phyloP scores from a whole-genome alignment of 768 basidiomycete genomes.

The Psilocybe tampanensis region DNA sequence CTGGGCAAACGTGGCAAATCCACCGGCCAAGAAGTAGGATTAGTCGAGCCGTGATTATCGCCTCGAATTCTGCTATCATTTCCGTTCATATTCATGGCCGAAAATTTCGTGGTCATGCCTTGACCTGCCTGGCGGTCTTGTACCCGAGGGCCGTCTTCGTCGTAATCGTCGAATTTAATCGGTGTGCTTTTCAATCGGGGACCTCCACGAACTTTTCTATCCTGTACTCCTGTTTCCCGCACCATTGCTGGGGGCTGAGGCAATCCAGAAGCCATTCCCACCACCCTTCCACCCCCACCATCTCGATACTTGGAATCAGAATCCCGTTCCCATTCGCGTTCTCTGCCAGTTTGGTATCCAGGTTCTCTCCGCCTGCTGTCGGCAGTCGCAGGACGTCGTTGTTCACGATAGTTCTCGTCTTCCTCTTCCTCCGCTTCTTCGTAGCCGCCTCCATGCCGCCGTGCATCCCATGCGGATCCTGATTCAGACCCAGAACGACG shows the following conservation, averaged over 20 bases:
- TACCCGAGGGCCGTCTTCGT: slow-evolving; percentile 7
- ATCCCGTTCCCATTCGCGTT: slow-evolving; percentile 14
- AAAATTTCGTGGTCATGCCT: slow-evolving; percentile 3
- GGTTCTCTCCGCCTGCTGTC: no score
- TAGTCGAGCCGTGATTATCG: slow-evolving; percentile 19
- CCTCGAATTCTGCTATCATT: slow-evolving; percentile 7
- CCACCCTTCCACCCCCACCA: background rate
- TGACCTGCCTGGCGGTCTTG: background rate
- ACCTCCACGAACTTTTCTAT: slow-evolving; percentile 12
- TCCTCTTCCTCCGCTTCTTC: slow-evolving; percentile 20
- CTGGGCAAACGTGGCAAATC: slow-evolving; percentile 34
- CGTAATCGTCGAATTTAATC: slow-evolving; percentile 18
- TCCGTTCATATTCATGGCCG: slow-evolving; percentile 19
- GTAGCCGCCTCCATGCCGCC: slow-evolving; percentile 16
- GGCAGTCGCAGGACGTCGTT: slow-evolving; percentile 8
- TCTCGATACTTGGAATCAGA: background rate
- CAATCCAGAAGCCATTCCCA: slow-evolving; percentile 11
- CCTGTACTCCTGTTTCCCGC: slow-evolving; percentile 5
- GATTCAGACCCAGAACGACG: slow-evolving; percentile 16
- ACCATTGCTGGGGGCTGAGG: slow-evolving; percentile 29
- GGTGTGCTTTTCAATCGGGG: slow-evolving; percentile 16
- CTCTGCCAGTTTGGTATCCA: no score
- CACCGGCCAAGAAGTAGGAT: slow-evolving; percentile 25
- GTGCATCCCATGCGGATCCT: slow-evolving; percentile 7
- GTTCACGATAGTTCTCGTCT: slow-evolving; percentile 25